Base-by-base conservation (phyloP, 148 eudicot genomes). In the Bassia scoparia region DNA sequence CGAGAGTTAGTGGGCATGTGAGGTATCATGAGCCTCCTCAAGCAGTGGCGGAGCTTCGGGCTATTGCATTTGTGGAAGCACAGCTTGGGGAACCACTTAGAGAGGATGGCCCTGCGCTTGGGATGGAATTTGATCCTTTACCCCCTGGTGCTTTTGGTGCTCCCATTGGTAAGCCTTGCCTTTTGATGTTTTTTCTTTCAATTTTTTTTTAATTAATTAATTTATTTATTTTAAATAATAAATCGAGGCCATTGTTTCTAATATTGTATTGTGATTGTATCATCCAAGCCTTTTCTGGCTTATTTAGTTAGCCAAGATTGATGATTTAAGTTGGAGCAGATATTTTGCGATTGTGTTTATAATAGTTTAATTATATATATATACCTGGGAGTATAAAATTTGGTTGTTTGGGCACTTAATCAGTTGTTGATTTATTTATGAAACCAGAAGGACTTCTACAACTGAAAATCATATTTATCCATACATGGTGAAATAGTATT, bases 111-210 rank as follows among this genome's bases (percentile, higher is more conserved):
- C 98, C 98, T 27, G 87, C 91, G 62, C 89, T 94, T 71, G 98
- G 98, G 68, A 83, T 91, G 87, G 98, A 94, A 85, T 94, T 94
- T 88, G 98, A 94, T 86, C 93, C 97, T 60, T 79, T 94, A 87
- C 98, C 98, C 54, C 98, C 98, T 38, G 98, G 98, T 77, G 98
- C 98, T 71, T 94, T 94, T 84, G 98, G 98, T 23, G 82, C 96
- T 14, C 96, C 98, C 24, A 94, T 94, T 30, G 90, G 98, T 94
- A 82, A 76, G 76, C 79, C 61, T 43, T 20, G 13, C 46, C 1
- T 31, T 66, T 30, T 26, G 35, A 30, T 46, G 41, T 31, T 35
- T 8, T 27, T 3, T n/a, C 59, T 74, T 3, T 66, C 65, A 8
- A 21, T 13, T 16, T 4, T 1, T 50, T 63, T 31, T 56, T 63